Evolutionary conservation across 1,284 basidiomycete genomes (phyloP).

Genomic region (Pseudozyma thailandica): DNA sequence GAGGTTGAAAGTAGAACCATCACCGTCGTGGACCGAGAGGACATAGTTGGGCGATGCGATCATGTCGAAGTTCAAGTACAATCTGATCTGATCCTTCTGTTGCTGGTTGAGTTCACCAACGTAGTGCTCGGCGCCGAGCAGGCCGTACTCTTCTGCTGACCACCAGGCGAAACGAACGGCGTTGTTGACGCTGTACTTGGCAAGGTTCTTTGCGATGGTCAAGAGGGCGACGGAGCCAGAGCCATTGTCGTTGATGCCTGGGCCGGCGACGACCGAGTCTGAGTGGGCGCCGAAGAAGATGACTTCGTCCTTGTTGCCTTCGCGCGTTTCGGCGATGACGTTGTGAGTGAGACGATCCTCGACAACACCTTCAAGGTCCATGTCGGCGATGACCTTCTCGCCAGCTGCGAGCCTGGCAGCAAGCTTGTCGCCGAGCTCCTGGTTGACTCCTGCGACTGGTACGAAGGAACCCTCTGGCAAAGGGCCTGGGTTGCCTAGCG

Average conservation of each 20-base stretch:
- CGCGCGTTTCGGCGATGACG: constrained; percentile 39
- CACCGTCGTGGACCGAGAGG: constrained; percentile 37
- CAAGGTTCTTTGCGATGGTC: constrained; percentile 37
- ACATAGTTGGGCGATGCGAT: constrained; percentile 45
- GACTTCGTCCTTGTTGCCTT: constrained; percentile 27
- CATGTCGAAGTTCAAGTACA: constrained; percentile 49
- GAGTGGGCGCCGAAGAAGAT: constrained; percentile 42
- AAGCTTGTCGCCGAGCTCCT: constrained; percentile 13
- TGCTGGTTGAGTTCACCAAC: constrained; percentile 16
- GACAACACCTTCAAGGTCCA: constrained; percentile 27
- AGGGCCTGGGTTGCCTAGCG: constrained; percentile 20
- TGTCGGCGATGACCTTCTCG: constrained; percentile 28
- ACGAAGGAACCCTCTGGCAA: constrained; percentile 32
- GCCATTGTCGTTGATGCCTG: constrained; percentile 49
- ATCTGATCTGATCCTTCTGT: constrained; percentile 31
- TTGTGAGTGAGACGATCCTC: constrained; percentile 37
- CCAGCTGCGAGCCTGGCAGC: constrained; percentile 21
- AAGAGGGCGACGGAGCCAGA: constrained; percentile 35
- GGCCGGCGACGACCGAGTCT: constrained; percentile 33
- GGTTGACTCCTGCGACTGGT: constrained; percentile 25
- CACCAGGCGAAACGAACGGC: constrained; percentile 45
- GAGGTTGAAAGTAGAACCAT: constrained; percentile 31
- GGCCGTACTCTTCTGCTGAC: constrained; percentile 44
- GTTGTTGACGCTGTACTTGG: constrained; percentile 31
- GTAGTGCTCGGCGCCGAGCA: constrained; percentile 42